Percentiles rank a stretch among this genome's conserved stretches.
phyloP scores from a whole-genome alignment of 108 stramenopile genomes.

The Nannochloropsis oceanica region DNA sequence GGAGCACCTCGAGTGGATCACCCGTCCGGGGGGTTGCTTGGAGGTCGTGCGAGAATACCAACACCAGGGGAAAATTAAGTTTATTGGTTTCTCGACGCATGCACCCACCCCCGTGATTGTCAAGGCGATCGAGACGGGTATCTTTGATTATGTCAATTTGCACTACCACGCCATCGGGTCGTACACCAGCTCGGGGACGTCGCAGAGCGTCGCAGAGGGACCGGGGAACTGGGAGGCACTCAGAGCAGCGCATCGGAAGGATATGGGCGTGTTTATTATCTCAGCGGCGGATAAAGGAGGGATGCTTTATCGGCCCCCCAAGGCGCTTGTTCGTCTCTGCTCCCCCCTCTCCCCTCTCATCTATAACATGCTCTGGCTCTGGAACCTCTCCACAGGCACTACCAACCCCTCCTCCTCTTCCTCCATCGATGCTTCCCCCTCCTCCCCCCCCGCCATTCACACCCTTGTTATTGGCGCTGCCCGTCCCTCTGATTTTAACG shows the following conservation, averaged over 20 bases:
- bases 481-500: constrained; percentile 54
- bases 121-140: constrained; percentile 49
- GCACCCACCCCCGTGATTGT: constrained; percentile 52
- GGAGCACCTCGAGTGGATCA: constrained; percentile 34
- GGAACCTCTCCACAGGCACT: neutral
- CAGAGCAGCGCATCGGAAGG: constrained; percentile 45
- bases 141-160: constrained; percentile 63
- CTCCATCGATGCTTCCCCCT: constrained; percentile 26
- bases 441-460: neutral
- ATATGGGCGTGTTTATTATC: constrained; percentile 77
- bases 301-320: neutral
- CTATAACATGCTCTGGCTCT: constrained; percentile 44
- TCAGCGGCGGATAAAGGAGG: constrained; percentile 64
- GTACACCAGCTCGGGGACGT: constrained; percentile 57
- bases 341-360: constrained; percentile 46
- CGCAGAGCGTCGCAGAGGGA: constrained; percentile 33
- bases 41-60: constrained; percentile 34
- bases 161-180: constrained; percentile 67
- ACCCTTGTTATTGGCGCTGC: constrained; percentile 49
- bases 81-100: constrained; percentile 66
- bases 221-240: constrained; percentile 53
- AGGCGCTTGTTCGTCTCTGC: neutral
- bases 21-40: constrained; percentile 16
- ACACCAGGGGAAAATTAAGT: constrained; percentile 52
- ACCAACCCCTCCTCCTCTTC: neutral